Conservation (phyloP, 768 basidiomycete species). For the Lactarius indigo region DNA sequence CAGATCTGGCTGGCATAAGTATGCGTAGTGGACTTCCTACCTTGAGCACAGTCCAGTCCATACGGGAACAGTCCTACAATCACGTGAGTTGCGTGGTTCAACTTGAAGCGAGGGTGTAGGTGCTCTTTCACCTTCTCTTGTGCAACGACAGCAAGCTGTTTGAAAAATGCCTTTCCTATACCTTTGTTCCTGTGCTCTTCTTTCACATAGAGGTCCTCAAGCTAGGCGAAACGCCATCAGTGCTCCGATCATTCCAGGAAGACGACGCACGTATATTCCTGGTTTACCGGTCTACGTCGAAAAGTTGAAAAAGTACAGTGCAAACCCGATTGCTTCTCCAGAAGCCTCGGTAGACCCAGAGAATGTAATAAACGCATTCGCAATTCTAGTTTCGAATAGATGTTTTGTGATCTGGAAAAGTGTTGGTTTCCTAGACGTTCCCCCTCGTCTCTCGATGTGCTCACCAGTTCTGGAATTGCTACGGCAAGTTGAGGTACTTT, state of each 20-base stretch:
- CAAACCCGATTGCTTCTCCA: constrained; percentile 46
- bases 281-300: constrained; percentile 95
- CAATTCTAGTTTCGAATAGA: constrained; percentile 70
- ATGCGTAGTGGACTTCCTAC: constrained; percentile 41
- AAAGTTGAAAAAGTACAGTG: constrained; percentile 86
- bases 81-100: constrained; percentile 18
- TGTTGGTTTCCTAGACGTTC: background rate
- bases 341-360: constrained; percentile 46
- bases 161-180: constrained; percentile 87
- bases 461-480: constrained; percentile 83
- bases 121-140: constrained; percentile 64
- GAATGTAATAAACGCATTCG: constrained; percentile 73
- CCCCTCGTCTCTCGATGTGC: constrained; percentile 26
- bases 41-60: constrained; percentile 82
- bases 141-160: constrained; percentile 79
- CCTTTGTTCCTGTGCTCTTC: constrained; percentile 67
- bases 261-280: constrained; percentile 75
- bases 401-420: constrained; percentile 59
- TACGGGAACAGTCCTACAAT: constrained; percentile 60
- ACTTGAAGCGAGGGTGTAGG: background rate
- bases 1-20: background rate
- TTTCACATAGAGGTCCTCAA: constrained; percentile 91
- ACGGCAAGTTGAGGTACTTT: constrained; percentile 78
- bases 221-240: constrained; percentile 40
- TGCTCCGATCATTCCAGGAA: background rate